Base-by-base conservation (phyloP, 371 early-diverging fungal genomes). In the Actinomucor elegans region DNA sequence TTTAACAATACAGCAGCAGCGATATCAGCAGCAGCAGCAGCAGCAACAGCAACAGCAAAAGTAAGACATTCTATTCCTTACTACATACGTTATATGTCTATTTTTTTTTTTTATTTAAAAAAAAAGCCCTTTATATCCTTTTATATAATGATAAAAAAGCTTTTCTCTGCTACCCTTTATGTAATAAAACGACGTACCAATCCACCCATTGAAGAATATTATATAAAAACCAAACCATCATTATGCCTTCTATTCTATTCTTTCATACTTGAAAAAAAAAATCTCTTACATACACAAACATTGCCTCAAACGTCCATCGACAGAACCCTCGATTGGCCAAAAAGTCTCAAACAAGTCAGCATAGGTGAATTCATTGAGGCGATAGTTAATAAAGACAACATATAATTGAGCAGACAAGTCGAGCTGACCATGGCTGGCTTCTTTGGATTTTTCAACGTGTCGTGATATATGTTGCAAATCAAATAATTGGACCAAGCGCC, bases 301-400 rank as follows among this genome's bases (percentile, higher is more conserved):
- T 59, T 46, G 8, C 64, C 55, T 12, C 51, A 33, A 11, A 49
- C 52, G 2, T 52, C 46, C 9, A 11, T 1, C 67, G 64, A 9
- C 33, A 28, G 3, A 26, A 27, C 28, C 66, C 67, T 27, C 49
- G 27, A n/a, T 55, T 57, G 1, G 48, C 63, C 8, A 70, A 60
- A n/a, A 70, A 36, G n/a, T n/a, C 36, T 70, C 64, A 8, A 70
- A 38, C 32, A 63, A 70, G 35, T 70, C 70, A n/a, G n/a, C n/a
- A n/a, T 31, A 5, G 31, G 11, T 31, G 5, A 7, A 7, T n/a
- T n/a, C n/a, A n/a, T n/a, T n/a, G n/a, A n/a, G n/a, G n/a, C n/a
- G n/a, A n/a, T n/a, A n/a, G n/a, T n/a, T n/a, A n/a, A n/a, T n/a
- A n/a, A n/a, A n/a, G n/a, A n/a, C n/a, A n/a, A n/a, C n/a, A n/a